A percentile compares a stretch with the other conserved stretches of the same genome.
phyloP scores from a whole-genome alignment of 345 rosid species.

The Punica granatum region DNA sequence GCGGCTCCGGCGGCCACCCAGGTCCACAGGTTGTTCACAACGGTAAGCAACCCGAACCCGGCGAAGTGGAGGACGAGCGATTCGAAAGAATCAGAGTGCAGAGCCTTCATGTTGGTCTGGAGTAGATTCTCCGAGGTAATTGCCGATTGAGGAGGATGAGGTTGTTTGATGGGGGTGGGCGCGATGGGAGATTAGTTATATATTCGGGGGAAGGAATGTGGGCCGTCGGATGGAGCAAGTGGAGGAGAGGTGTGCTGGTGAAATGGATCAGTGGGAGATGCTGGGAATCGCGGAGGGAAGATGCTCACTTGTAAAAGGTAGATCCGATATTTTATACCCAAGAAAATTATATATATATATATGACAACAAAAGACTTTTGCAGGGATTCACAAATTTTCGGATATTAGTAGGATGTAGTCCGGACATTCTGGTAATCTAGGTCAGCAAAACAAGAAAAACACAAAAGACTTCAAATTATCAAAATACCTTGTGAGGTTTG shows the following conservation, averaged over 20 bases:
- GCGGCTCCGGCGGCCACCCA: slow-evolving; percentile 61
- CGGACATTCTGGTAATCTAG: too few relatives aligned
- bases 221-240: slow-evolving; percentile 21
- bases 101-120: too few relatives aligned
- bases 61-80: slow-evolving; percentile 39
- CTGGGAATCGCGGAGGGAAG: slow-evolving; percentile 48
- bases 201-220: slow-evolving; percentile 2
- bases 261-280: slow-evolving; percentile 21
- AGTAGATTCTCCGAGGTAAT: not conserved
- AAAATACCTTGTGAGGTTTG: too few relatives aligned
- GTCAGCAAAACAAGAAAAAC: too few relatives aligned
- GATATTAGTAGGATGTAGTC: too few relatives aligned
- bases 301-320: slow-evolving; percentile 29
- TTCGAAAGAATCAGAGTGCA: slow-evolving; percentile 40
- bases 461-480: too few relatives aligned
- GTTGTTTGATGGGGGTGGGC: not conserved
- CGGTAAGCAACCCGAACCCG: slow-evolving; percentile 35
- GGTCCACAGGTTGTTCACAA: slow-evolving; percentile 56
- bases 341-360: too few relatives aligned
- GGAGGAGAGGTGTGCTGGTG: slow-evolving; percentile 16
- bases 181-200: not conserved
- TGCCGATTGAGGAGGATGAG: slow-evolving; percentile 7
- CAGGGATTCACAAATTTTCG: too few relatives aligned
- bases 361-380: too few relatives aligned
- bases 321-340: too few relatives aligned